Base-by-base conservation (phyloP, 192 early-diverging fungal genomes). In the Umbelopsis ramanniana region DNA sequence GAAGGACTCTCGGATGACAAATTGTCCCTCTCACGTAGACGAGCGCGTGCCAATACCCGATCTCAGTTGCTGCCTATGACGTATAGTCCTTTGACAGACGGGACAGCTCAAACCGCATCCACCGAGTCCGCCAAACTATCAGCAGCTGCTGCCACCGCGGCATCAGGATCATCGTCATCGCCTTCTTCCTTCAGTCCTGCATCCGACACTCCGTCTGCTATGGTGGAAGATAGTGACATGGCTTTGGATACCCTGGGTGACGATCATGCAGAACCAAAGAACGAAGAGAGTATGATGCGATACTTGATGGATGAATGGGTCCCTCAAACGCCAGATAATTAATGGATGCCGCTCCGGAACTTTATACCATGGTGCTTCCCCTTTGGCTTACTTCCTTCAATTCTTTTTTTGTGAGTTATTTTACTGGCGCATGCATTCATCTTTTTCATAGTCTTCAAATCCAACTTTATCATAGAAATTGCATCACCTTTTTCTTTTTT, bases 231-330 rank as follows among this genome's bases (percentile, higher is more conserved):
- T 33, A 63, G 29, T 19, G 57, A 63, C 14, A 63, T 63, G 57
- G 33, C 57, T 17, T 14, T 63, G 26, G 57, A 63, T 37, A 5
- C 57, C 37, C 33, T 12, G 23, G 23, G 26, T 22, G 53, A 54
- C 10, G 26, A 53, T 53, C 1, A 10, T 24, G 23, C 2, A 17
- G 57, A 63, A 33, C 23, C 26, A 6, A 63, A 63, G 33, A 17
- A 19, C 2, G 57, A 63, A 3, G 57, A 63, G 17, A 63, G 33
- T 35, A 63, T 63, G 57, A 63, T 63, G 57, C 57, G 57, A 17
- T 63, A 63, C 17, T 19, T 63, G 33, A 63, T 63, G 57, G 57
- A 63, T n/a, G 57, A 63, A 63, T 63, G 57, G 57, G 57, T 38
- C 14, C 17, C 33, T 17, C 29, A 37, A 17, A 37, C 33, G 19